Percentiles rank a stretch among this genome's conserved stretches.
phyloP scores from a whole-genome alignment of 306 rosid species.

The Herpetospermum pedunculosum region DNA sequence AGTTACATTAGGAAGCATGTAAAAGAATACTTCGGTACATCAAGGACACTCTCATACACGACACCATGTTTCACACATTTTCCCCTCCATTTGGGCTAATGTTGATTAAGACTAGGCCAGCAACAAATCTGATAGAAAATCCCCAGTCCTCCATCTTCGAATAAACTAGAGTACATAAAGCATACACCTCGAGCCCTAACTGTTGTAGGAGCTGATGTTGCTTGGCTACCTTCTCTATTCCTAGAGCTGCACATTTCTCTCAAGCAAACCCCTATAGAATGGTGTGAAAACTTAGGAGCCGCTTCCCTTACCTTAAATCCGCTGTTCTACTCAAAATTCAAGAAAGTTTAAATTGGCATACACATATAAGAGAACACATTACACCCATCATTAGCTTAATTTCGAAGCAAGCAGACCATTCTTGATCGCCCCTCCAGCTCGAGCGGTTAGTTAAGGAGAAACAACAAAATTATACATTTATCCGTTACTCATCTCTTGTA shows the following conservation, averaged over 20 bases:
- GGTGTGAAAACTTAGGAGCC: background rate
- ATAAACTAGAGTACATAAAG: too few relatives aligned
- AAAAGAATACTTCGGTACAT: background rate
- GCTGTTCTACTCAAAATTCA: background rate
- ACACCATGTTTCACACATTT: too few relatives aligned
- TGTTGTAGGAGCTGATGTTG: background rate
- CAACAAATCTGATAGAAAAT: background rate
- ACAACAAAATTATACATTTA: background rate
- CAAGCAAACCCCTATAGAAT: too few relatives aligned
- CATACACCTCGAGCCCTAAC: background rate
- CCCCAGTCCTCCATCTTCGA: too few relatives aligned
- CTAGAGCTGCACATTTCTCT: background rate
- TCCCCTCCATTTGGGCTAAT: background rate
- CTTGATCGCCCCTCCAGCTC: background rate
- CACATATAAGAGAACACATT: background rate
- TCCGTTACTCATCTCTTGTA: background rate
- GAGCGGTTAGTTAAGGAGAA: background rate
- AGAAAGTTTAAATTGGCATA: background rate
- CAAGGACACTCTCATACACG: background rate
- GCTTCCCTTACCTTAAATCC: background rate
- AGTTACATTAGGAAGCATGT: background rate
- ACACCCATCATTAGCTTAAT: background rate
- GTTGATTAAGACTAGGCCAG: background rate
- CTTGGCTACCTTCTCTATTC: background rate
- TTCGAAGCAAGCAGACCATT: conserved; percentile 37